These are phyloP conservation scores for Fusarium sp. DNA, from an alignment of 2,329 filamentous ascomycete species.

Conservation along the genomic window DNA sequence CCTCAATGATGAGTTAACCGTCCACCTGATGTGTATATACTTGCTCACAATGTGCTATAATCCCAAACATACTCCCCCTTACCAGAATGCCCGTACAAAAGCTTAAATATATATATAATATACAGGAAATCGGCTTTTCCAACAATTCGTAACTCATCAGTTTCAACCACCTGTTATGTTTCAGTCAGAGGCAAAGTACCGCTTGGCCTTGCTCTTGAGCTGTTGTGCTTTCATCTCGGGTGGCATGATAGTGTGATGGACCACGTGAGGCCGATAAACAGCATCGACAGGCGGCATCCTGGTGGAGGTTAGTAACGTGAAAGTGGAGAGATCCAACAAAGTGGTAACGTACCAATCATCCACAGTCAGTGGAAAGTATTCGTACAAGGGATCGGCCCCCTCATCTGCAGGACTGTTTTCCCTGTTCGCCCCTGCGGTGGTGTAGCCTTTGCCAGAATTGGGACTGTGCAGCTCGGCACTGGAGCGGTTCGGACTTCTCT, in stretches of 20 bases:
- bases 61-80: constrained; percentile 14
- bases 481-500: constrained; percentile 64
- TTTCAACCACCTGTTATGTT: not conserved
- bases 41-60: not conserved
- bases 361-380: constrained; percentile 91
- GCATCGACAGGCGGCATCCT: constrained; percentile 90
- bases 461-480: constrained; percentile 63
- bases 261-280: constrained; percentile 90
- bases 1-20: constrained; percentile 4
- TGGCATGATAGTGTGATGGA: constrained; percentile 83
- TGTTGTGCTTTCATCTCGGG: constrained; percentile 76
- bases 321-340: constrained; percentile 6
- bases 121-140: constrained; percentile 27
- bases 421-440: constrained; percentile 48
- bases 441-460: constrained; percentile 53
- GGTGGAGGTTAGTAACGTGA: constrained; percentile 21
- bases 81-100: not conserved
- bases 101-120: constrained; percentile 26
- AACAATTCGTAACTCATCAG: constrained; percentile 39
- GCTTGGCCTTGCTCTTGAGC: constrained; percentile 71
- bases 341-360: constrained; percentile 76
- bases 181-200: constrained; percentile 76
- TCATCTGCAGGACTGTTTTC: constrained; percentile 76
- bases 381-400: constrained; percentile 85
- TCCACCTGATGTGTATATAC: constrained; percentile 8